Evolutionary conservation across 768 basidiomycete genomes (phyloP), one percentile per base, ranked within the genome.

Genomic region (Lentinus tigrinus): DNA sequence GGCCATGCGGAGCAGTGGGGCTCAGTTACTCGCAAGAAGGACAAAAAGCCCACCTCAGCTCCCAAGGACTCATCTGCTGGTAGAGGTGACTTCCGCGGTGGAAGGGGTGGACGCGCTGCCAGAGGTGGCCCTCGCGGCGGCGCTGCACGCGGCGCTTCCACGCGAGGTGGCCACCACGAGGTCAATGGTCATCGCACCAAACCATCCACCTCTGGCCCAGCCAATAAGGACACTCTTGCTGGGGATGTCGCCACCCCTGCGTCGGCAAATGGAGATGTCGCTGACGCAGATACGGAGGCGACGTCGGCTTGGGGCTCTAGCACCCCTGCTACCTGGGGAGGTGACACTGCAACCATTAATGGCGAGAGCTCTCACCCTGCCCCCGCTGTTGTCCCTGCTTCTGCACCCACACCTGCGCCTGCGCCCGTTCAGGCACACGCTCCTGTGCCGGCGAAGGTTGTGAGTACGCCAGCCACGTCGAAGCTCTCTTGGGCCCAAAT

Each of bases 401-500:
- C 54, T 34, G 28, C 69, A 14, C 39, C 68, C 11, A 61, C 66
- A 36, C 63, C 76, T 23, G 63, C 76, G 3, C 72, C 77, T 47
- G 73, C 73, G 26, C 69, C 72, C n/a, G 58, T 56, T 4, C 60
- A 63, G 1, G 59, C 63, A 5, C 65, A 59, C 49, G 54, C 60
- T 4, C 64, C 61, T 21, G 56, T 62, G 24, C 17, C 65, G 13
- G 27, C 67, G 16, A 70, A 68, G 58, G 55, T 63, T 14, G 56
- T 74, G 14, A 89, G 85, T 73, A 77, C 82, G 11, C 88, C 89
- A 42, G 84, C 87, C 27, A 88, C 82, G 13, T 85, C 88, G 8
- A 91, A 91, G 75, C 72, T 89, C 58, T 92, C 91, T 36, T 93
- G 91, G 91, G 91, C 91, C 8, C 88, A 93, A 66, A 79, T 93